Evolutionary conservation across 2,329 filamentous ascomycete genomes (phyloP).

Genomic region (Bipolaris cookei): DNA sequence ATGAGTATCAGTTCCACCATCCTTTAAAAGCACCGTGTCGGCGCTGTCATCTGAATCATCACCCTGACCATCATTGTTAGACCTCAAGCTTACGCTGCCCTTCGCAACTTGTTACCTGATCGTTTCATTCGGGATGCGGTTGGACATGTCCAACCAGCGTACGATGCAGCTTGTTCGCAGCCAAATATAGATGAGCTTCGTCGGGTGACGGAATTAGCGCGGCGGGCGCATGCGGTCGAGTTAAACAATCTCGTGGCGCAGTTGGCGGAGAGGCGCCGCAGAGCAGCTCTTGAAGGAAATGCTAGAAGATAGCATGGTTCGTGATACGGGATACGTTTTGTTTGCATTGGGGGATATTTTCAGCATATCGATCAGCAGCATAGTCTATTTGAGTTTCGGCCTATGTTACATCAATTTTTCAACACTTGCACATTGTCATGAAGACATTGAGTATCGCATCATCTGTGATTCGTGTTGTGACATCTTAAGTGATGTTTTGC

Average conservation of each 20-base stretch:
- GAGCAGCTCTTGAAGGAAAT: background rate
- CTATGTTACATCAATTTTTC: background rate
- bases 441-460: too few species aligned
- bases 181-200: background rate
- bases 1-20: constrained; percentile 4
- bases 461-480: too few species aligned
- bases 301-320: background rate
- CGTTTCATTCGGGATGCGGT: background rate
- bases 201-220: background rate
- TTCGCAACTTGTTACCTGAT: constrained; percentile 2
- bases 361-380: background rate
- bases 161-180: background rate
- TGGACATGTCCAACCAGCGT: background rate
- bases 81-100: background rate
- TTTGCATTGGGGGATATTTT: background rate
- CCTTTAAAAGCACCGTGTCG: constrained; percentile 7
- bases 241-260: background rate
- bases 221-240: background rate
- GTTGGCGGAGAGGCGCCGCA: background rate
- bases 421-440: background rate
- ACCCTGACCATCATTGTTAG: constrained; percentile 20
- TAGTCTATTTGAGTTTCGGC: background rate
- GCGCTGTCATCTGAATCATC: constrained; percentile 15
- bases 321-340: background rate
- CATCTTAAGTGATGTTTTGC: too few species aligned